Evolutionary conservation across 768 basidiomycete genomes (phyloP).

Genomic region (Tylopilus felleus): DNA sequence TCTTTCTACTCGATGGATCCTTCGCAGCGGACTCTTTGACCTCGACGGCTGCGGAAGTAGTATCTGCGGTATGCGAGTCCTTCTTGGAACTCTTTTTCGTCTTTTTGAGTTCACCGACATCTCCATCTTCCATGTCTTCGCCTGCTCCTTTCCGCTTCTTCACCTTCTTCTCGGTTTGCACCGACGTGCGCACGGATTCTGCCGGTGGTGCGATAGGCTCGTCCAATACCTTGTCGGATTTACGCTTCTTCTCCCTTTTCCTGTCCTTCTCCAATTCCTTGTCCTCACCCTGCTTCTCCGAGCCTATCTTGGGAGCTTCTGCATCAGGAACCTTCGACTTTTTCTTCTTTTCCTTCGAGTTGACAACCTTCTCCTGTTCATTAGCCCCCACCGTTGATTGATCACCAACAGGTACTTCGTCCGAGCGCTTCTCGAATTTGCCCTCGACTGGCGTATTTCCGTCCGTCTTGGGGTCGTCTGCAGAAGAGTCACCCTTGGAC

Average conservation of each 20-base stretch:
- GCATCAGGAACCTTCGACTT: constrained; percentile 3
- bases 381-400: not conserved
- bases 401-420: not conserved
- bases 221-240: constrained; percentile 10
- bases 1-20: constrained; percentile 19
- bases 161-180: constrained; percentile 19
- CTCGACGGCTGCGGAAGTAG: constrained; percentile 4
- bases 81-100: constrained; percentile 22
- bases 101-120: constrained; percentile 22
- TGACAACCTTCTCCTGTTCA: not conserved
- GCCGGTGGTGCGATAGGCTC: constrained; percentile 19
- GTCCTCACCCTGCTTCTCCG: not conserved
- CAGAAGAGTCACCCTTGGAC: constrained; percentile 9
- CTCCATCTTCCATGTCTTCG: constrained; percentile 8
- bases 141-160: constrained; percentile 36
- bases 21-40: constrained; percentile 8
- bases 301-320: not conserved
- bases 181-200: constrained; percentile 5
- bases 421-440: constrained; percentile 1
- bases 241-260: constrained; percentile 19
- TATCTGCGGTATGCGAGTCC: constrained; percentile 6
- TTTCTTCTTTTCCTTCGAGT: constrained; percentile 15
- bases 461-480: not conserved
- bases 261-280: constrained; percentile 3
- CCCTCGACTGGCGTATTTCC: not conserved